A percentile compares a stretch with the other conserved stretches of the same genome.
phyloP scores from a whole-genome alignment of 192 early-diverging fungal genomes.

The Coemansia sp. region DNA sequence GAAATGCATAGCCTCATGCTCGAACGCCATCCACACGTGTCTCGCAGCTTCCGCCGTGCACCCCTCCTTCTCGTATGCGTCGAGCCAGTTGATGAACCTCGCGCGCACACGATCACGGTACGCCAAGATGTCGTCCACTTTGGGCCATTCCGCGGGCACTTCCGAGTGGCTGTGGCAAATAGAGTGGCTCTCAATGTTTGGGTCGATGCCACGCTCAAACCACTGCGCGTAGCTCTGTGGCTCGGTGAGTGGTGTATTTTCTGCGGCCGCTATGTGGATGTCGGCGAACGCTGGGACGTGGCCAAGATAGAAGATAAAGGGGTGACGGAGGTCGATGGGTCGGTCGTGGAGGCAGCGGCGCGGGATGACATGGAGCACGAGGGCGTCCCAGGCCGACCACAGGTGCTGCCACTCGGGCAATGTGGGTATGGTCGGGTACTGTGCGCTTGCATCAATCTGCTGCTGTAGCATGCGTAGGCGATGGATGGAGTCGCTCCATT shows the following conservation, averaged over 20 bases:
- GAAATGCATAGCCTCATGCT: conserved; percentile 93
- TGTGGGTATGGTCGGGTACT: conserved; percentile 55
- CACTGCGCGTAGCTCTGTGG: conserved; percentile 67
- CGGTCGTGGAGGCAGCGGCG: conserved; percentile 56
- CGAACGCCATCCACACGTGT: conserved; percentile 84
- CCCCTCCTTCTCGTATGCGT: conserved; percentile 8
- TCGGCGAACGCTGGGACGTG: conserved; percentile 78
- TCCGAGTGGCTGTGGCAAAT: conserved; percentile 78
- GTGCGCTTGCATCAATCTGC: not conserved
- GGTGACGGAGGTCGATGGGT: conserved; percentile 85
- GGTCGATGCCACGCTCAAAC: conserved; percentile 96
- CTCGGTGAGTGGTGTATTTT: conserved; percentile 56
- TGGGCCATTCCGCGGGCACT: conserved; percentile 72
- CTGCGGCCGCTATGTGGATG: conserved; percentile 53
- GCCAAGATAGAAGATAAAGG: conserved; percentile 88
- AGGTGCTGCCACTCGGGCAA: conserved; percentile 74
- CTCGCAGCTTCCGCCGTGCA: conserved; percentile 41
- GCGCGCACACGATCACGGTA: conserved; percentile 68
- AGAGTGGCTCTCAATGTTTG: conserved; percentile 73
- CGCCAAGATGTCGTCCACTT: conserved; percentile 59
- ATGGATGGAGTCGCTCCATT: conserved; percentile 14
- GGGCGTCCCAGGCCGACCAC: conserved; percentile 81
- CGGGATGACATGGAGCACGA: conserved; percentile 65
- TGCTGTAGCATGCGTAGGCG: not conserved
- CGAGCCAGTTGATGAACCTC: conserved; percentile 55